Evolutionary conservation across 345 rosid species (phyloP), one percentile per base, ranked within the genome.

Genomic region (Anacardium occidentale): DNA sequence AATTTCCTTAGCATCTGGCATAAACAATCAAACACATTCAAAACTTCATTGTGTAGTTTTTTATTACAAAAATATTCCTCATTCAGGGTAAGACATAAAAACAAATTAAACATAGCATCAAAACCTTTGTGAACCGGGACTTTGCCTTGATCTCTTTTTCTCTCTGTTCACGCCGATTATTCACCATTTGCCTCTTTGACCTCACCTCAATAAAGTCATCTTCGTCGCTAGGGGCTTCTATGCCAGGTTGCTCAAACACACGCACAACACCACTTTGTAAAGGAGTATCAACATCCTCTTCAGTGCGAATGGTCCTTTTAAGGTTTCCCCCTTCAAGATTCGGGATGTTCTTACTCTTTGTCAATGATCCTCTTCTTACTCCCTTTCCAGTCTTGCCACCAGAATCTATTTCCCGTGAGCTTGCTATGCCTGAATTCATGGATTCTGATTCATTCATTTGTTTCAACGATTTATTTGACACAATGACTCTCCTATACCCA

Each of bases 201-300:
- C 96, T 91, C 53, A 96, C 99, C 86, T 96, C 93, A 76, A 93
- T 96, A 79, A 96, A 96, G 79, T 96, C 97, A 78, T 95, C 97
- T 79, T 87, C 94, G 48, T 91, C 97, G 77, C 96, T 89, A 40
- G 97, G 94, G 67, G 86, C 88, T 85, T 93, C 97, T 76, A 89
- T 90, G 73, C 92, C 98, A 78, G 87, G 97, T 82, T 94, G 97
- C 86, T 92, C 87, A 68, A 86, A 90, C 76, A 92, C 76, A 25
- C 87, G 89, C 57, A 90, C 91, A 37, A 90, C 69, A 5, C 99
- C 98, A 69, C 94, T 90, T 77, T 90, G 97, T 76, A 89, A 51
- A 65, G 98, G 82, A 75, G 85, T 85, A 84, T 88, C 98, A 54
- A 82, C 86, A 73, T 88, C 90, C 48, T 80, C 83, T 42, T 81